phyloP scores from a whole-genome alignment of 495 filamentous ascomycete genomes.

The Cercophora samala region DNA sequence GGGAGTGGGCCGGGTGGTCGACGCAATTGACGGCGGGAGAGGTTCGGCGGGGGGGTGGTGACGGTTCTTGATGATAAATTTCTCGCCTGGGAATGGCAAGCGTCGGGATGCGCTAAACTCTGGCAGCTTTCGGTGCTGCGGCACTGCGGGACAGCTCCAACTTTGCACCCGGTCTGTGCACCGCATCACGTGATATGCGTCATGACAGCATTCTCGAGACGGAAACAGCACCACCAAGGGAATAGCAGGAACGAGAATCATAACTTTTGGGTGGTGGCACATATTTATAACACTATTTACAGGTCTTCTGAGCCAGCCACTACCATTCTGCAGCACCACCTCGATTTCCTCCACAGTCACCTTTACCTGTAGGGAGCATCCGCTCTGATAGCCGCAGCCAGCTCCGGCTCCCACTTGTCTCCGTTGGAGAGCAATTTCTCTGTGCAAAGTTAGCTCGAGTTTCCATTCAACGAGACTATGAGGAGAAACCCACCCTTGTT shows the following conservation, averaged over 20 bases:
- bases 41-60: slow-evolving; percentile 8
- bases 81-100: slow-evolving; percentile 33
- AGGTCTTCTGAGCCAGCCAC: slow-evolving; percentile 15
- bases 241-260: not conserved
- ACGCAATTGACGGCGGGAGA: slow-evolving; percentile 14
- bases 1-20: slow-evolving; percentile 23
- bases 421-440: slow-evolving; percentile 79
- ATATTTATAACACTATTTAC: slow-evolving; percentile 35
- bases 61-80: slow-evolving; percentile 42
- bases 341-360: not conserved
- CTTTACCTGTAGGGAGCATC: slow-evolving; percentile 82
- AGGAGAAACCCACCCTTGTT: slow-evolving; percentile 71
- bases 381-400: slow-evolving; percentile 85
- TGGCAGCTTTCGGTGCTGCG: slow-evolving; percentile 20
- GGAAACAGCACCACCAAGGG: not conserved
- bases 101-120: slow-evolving; percentile 18
- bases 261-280: not conserved
- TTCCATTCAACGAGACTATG: not conserved
- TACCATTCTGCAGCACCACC: slow-evolving; percentile 7
- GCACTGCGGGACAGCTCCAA: slow-evolving; percentile 1
- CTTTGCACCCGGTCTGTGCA: not conserved
- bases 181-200: not conserved
- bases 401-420: slow-evolving; percentile 97
- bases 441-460: slow-evolving; percentile 23
- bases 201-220: not conserved